Percentiles rank a stretch among this genome's conserved stretches.
Evolutionary conservation across 2,329 filamentous ascomycete genomes (phyloP).

Genomic region (Dissoconium aciculare): DNA sequence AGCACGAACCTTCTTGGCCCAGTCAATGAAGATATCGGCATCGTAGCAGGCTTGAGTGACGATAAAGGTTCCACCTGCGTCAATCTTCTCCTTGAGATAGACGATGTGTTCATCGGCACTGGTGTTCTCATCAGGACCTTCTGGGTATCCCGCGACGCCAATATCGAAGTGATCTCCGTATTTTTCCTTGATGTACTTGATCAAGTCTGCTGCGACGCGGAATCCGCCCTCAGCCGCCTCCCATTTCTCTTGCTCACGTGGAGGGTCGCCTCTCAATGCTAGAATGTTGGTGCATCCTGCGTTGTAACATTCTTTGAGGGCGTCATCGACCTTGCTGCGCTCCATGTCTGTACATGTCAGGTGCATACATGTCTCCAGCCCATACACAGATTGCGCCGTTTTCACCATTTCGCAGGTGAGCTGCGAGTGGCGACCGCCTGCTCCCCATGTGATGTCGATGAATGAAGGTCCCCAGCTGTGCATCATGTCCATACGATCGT

Average conservation of each 20-base stretch:
- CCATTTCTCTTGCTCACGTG: constrained; percentile 88
- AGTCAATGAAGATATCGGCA: constrained; percentile 81
- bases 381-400: constrained; percentile 87
- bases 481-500: constrained; percentile 99
- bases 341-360: constrained; percentile 98
- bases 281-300: constrained; percentile 95
- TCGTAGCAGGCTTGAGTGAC: constrained; percentile 99
- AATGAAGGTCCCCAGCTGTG: constrained; percentile 85
- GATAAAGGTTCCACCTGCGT: constrained; percentile 83
- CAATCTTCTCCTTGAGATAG: constrained; percentile 93
- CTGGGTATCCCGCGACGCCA: constrained; percentile 89
- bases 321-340: constrained; percentile 75
- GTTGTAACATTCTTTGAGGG: constrained; percentile 76
- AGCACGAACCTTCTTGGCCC: constrained; percentile 74
- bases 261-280: constrained; percentile 82
- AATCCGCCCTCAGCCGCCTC: constrained; percentile 67
- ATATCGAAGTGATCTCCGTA: constrained; percentile 93
- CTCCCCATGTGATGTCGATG: constrained; percentile 97
- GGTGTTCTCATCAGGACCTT: constrained; percentile 86
- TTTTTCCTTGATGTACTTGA: constrained; percentile 61
- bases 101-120: constrained; percentile 73
- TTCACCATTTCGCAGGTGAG: constrained; percentile 96
- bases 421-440: constrained; percentile 78
- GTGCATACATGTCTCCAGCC: constrained; percentile 97
- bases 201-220: constrained; percentile 81